Base-by-base conservation (phyloP, 495 filamentous ascomycete species). In the Daldinia grandis region DNA sequence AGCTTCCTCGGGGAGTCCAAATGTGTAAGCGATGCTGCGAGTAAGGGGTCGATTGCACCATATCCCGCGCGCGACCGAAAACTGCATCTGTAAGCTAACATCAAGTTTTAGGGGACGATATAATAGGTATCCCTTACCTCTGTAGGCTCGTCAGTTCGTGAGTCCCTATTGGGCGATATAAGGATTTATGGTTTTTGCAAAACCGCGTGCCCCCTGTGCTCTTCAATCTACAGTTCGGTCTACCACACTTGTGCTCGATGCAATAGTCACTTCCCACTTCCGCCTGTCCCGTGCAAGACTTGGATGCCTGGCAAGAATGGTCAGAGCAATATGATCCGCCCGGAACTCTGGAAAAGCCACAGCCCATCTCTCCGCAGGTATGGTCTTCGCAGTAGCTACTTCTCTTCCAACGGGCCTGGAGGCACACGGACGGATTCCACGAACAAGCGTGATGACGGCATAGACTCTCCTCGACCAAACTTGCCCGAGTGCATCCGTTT, bases 351-450 rank as follows among this genome's bases (percentile, higher is more conserved):
- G 70, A 33, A 12, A 68, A 73, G 14, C 70, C 70, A 30, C 70
- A 73, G 37, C 70, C 70, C 70, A 73, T 68, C 42, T 73, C 70
- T 28, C 70, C 70, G 25, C 70, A 73, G 15, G 70, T 73, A 35
- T 73, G 70, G 30, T 73, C 70, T 42, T 68, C 64, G 42, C 70
- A 73, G 58, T 65, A 73, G 21, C 65, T 73, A 27, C 70, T 73
- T 19, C 65, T 24, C 51, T 73, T 73, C 70, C 70, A 73, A 8
- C 70, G 65, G 35, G 65, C 51, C 42, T 73, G 53, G 5, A 68
- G 65, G 21, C 70, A 73, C 51, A 68, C 49, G 31, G 70, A 64
- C 30, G 65, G 37, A 12, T 28, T 35, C 70, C 70, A 73, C 21
- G 70, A 73, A 50, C 70, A 73, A 8, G 65, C 56, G n/a, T 73